Conservation (phyloP, 768 basidiomycete genomes). For the Boletus speciosus region DNA sequence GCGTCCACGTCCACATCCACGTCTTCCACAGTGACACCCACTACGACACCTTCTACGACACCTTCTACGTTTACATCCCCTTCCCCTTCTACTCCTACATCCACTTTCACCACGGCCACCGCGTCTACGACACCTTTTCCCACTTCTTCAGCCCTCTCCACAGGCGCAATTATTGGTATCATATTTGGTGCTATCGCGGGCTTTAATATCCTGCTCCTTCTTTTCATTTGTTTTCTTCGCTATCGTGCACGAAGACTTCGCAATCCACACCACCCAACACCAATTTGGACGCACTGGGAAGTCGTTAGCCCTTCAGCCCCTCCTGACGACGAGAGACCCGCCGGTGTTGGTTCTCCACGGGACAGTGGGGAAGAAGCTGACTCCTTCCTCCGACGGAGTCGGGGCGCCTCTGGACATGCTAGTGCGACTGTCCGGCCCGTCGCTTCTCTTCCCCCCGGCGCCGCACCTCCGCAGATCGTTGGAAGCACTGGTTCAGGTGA, state of each 20-base stretch:
- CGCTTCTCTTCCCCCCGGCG: constrained; percentile 30
- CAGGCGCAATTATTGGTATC: constrained; percentile 31
- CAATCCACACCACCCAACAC: constrained; percentile 21
- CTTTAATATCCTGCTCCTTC: constrained; percentile 53
- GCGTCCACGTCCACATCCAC: constrained; percentile 10
- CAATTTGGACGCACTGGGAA: constrained; percentile 44
- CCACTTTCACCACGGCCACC: constrained; percentile 11
- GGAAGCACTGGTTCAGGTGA: constrained; percentile 39
- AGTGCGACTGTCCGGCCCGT: constrained; percentile 18
- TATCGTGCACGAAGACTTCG: constrained; percentile 22
- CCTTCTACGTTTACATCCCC: constrained; percentile 31
- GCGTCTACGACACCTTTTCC: constrained; percentile 24
- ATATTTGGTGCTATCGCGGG: constrained; percentile 53
- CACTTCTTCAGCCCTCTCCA: constrained; percentile 30
- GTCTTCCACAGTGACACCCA: constrained; percentile 23
- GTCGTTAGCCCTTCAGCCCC: constrained; percentile 33
- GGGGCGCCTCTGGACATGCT: constrained; percentile 13
- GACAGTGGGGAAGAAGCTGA: constrained; percentile 69
- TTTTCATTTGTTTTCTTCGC: constrained; percentile 34
- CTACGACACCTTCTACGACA: constrained; percentile 23
- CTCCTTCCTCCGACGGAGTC: constrained; percentile 51
- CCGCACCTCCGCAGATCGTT: constrained; percentile 33
- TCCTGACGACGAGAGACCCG: constrained; percentile 34
- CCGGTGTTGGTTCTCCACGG: constrained; percentile 67
- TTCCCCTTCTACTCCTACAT: constrained; percentile 25